Evolutionary conservation across 768 basidiomycete genomes (phyloP).

Genomic region (Lactarius psammicola): DNA sequence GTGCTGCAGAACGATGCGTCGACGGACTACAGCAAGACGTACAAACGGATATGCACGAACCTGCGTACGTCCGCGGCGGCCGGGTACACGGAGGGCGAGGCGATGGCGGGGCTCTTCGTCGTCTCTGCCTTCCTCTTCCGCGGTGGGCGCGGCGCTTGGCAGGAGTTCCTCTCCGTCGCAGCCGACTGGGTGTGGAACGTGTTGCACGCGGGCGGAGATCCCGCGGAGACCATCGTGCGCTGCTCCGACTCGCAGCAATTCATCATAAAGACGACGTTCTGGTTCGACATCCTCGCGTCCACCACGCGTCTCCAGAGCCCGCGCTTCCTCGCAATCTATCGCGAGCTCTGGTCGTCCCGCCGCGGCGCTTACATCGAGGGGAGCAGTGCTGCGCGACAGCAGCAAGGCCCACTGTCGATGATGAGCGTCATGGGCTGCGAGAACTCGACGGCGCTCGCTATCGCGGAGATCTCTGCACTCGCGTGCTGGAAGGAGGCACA

Average conservation of each 20-base stretch:
- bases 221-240: constrained; percentile 45
- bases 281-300: constrained; percentile 84
- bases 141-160: constrained; percentile 72
- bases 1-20: constrained; percentile 6
- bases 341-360: constrained; percentile 51
- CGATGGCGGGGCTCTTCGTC: constrained; percentile 73
- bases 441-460: constrained; percentile 72
- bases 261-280: constrained; percentile 80
- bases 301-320: constrained; percentile 64
- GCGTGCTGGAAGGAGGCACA: constrained; percentile 61
- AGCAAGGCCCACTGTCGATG: constrained; percentile 57
- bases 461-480: constrained; percentile 69
- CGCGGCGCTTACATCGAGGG: constrained; percentile 42
- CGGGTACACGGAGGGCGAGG: constrained; percentile 57
- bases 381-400: background rate
- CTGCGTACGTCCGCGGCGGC: constrained; percentile 25
- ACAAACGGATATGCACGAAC: constrained; percentile 29
- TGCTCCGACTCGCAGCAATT: constrained; percentile 58
- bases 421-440: constrained; percentile 83
- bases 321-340: constrained; percentile 54
- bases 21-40: constrained; percentile 27
- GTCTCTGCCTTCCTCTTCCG: constrained; percentile 77
- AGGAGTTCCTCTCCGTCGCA: constrained; percentile 61
- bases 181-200: constrained; percentile 51
- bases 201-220: constrained; percentile 43